Conservation (phyloP, 441 rosid genomes). For the Manihot esculenta region DNA sequence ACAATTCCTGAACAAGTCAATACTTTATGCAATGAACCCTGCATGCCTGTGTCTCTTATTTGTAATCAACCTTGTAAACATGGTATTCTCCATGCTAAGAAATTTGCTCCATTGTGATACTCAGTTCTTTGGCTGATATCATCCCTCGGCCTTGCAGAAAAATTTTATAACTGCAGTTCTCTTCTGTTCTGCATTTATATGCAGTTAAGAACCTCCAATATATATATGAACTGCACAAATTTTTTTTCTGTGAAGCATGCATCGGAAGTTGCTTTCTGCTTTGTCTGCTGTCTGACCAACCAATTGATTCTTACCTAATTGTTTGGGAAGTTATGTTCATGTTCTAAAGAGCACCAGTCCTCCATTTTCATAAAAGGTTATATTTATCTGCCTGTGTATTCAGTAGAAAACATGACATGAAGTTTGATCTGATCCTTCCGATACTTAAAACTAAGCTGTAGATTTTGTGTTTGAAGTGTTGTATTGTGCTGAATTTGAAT, state of each 20-base stretch:
- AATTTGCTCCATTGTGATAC: background rate
- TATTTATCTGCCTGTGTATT: background rate
- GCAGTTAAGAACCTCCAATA: background rate
- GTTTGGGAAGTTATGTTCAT: too few relatives aligned
- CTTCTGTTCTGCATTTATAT: background rate
- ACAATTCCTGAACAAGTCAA: background rate
- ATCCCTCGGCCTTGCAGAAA: background rate
- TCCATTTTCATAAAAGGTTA: too few relatives aligned
- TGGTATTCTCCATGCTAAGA: background rate
- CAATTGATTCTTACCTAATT: too few relatives aligned
- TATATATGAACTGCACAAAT: too few relatives aligned
- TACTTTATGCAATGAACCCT: background rate
- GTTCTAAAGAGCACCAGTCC: too few relatives aligned
- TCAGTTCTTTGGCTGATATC: background rate
- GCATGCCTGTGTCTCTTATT: background rate
- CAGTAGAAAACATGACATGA: background rate
- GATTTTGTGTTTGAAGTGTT: background rate
- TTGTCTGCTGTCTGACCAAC: too few relatives aligned
- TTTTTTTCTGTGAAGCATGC: background rate
- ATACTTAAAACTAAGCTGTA: background rate
- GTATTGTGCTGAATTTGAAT: constrained; percentile 4
- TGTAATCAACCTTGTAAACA: background rate
- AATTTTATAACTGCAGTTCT: background rate
- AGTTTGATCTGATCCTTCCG: background rate
- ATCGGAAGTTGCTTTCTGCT: background rate